phyloP scores from a whole-genome alignment of 108 stramenopile species.

The Cyclotella cryptica region DNA sequence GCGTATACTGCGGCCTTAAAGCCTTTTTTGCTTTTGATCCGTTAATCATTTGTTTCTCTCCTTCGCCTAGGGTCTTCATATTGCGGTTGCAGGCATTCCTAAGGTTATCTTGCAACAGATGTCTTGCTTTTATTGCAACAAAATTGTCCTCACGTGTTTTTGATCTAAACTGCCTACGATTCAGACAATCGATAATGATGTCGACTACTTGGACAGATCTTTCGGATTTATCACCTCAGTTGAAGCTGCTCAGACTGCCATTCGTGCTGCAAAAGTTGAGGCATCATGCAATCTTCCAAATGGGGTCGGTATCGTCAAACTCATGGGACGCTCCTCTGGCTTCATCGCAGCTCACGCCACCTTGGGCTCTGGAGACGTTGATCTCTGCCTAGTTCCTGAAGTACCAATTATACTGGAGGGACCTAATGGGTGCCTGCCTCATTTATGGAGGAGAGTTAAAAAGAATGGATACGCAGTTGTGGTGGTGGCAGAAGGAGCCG shows the following conservation, averaged over 20 bases:
- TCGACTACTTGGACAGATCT: conserved; percentile 95
- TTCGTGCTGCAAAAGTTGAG: conserved; percentile 92
- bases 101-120: conserved; percentile 64
- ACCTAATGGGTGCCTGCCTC: conserved; percentile 89
- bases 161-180: conserved; percentile 38
- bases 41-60: conserved; percentile 3
- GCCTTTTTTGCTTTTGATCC: not conserved
- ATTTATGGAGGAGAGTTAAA: conserved; percentile 81
- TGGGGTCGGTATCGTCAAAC: conserved; percentile 96
- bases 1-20: not conserved
- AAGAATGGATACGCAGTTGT: conserved; percentile 97
- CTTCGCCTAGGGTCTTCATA: conserved; percentile 74
- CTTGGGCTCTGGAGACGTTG: conserved; percentile 92
- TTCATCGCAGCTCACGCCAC: conserved; percentile 95
- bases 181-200: conserved; percentile 86
- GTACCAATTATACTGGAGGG: conserved; percentile 95
- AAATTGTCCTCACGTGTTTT: conserved; percentile 6
- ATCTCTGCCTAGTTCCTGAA: conserved; percentile 96
- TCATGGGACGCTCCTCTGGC: conserved; percentile 96
- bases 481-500: conserved; percentile 98
- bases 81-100: conserved; percentile 96
- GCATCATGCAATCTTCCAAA: conserved; percentile 96
- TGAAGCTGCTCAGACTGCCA: conserved; percentile 90
- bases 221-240: conserved; percentile 95
- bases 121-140: not conserved